Evolutionary conservation across 192 early-diverging fungal genomes (phyloP).

Genomic region (Backusella liffmaniae): DNA sequence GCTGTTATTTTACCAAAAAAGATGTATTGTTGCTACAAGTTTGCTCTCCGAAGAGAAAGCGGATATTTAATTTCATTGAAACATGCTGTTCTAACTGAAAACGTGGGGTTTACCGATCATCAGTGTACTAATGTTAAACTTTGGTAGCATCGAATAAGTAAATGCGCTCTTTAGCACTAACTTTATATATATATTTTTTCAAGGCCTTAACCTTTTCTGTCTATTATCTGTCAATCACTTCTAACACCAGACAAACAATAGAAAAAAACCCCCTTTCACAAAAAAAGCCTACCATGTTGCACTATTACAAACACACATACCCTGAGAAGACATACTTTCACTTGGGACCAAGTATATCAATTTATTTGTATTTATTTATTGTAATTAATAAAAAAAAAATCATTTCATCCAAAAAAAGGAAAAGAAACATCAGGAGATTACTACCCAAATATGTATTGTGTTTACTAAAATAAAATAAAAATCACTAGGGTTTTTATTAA

Average conservation of each 20-base stretch:
- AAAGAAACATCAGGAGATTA: too few relatives aligned
- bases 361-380: not conserved
- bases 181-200: not conserved
- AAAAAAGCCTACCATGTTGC: not conserved
- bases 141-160: not conserved
- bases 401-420: not conserved
- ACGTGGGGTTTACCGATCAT: not conserved
- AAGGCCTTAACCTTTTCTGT: not conserved
- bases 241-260: not conserved
- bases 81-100: not conserved
- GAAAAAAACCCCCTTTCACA: not conserved
- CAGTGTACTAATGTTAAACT: not conserved
- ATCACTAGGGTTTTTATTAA: too few relatives aligned
- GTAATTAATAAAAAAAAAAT: not conserved
- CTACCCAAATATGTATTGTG: too few relatives aligned
- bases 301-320: not conserved
- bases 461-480: too few relatives aligned
- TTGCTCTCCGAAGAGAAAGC: not conserved
- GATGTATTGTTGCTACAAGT: not conserved
- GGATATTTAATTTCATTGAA: not conserved
- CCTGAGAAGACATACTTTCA: not conserved
- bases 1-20: slow-evolving; percentile 1
- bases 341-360: not conserved
- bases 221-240: not conserved
- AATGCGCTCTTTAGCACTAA: not conserved